Percentiles rank a stretch among this genome's conserved stretches.
These are phyloP conservation scores for Udeniomyces megalosporus DNA, from an alignment of 768 basidiomycete genomes.

Conservation along the genomic window DNA sequence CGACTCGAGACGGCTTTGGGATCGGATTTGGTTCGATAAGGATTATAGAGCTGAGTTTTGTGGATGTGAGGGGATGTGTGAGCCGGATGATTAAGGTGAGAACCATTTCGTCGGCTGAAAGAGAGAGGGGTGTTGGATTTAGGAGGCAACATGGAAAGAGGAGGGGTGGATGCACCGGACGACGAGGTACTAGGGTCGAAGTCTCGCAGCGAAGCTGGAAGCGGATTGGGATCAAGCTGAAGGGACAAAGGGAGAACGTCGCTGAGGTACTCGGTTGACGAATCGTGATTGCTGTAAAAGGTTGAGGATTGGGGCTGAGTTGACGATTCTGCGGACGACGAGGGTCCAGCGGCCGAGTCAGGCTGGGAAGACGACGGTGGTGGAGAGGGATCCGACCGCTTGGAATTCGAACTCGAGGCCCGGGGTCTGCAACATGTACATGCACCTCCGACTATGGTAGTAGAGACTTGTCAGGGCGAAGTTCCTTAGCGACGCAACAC, in stretches of 20 bases:
- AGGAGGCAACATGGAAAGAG: not conserved
- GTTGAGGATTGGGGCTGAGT: not conserved
- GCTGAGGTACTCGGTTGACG: not conserved
- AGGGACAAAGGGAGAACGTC: not conserved
- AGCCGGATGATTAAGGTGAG: slow-evolving; percentile 16
- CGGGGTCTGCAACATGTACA: slow-evolving; percentile 14
- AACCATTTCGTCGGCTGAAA: not conserved
- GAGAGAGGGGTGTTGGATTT: not conserved
- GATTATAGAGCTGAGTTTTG: slow-evolving; percentile 29
- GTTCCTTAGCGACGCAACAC: no score
- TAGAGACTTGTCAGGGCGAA: no score
- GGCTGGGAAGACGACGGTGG: not conserved
- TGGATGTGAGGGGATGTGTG: slow-evolving; percentile 28
- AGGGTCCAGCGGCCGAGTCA: not conserved
- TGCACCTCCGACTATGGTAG: slow-evolving; percentile 1
- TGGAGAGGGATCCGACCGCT: not conserved
- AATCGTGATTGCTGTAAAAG: not conserved
- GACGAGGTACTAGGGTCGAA: not conserved
- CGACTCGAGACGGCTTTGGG: slow-evolving; percentile 16
- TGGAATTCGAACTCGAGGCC: no score
- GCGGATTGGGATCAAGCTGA: not conserved
- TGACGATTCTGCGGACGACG: not conserved
- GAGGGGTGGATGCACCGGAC: no score
- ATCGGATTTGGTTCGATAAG: slow-evolving; percentile 20
- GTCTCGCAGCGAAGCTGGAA: not conserved